These are phyloP conservation scores for Tuber magnatum DNA, from an alignment of 495 filamentous ascomycete species.

Conservation along the genomic window DNA sequence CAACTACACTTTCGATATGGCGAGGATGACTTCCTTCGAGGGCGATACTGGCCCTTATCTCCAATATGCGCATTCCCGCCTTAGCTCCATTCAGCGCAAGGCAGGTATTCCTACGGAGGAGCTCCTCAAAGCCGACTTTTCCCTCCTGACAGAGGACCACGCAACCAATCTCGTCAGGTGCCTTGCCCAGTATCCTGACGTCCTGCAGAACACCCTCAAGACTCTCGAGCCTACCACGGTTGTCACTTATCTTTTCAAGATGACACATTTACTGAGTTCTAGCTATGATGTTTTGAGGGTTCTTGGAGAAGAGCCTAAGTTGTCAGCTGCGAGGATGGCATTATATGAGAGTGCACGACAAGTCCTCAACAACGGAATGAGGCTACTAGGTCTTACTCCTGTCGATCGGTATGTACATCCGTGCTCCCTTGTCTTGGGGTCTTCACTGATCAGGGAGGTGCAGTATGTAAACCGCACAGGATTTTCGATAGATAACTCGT, in stretches of 20 bases:
- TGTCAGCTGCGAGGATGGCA: conserved; percentile 72
- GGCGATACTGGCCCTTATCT: conserved; percentile 64
- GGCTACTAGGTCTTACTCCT: conserved; percentile 67
- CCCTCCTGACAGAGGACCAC: conserved; percentile 54
- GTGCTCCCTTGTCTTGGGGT: background rate
- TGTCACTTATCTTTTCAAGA: conserved; percentile 76
- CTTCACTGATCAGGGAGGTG: background rate
- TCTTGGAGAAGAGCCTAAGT: conserved; percentile 61
- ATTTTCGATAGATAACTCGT: background rate
- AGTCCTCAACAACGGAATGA: conserved; percentile 79
- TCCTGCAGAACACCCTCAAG: conserved; percentile 56
- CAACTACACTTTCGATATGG: conserved; percentile 59
- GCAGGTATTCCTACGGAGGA: conserved; percentile 50
- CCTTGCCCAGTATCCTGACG: conserved; percentile 59
- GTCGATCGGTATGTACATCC: conserved; percentile 50
- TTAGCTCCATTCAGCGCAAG: conserved; percentile 55
- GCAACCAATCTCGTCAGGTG: conserved; percentile 56
- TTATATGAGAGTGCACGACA: conserved; percentile 71
- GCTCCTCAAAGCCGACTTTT: conserved; percentile 52
- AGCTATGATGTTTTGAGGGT: conserved; percentile 77
- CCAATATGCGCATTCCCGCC: conserved; percentile 61
- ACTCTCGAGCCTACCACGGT: conserved; percentile 61
- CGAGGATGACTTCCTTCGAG: conserved; percentile 62
- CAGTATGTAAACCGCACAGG: background rate
- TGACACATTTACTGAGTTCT: conserved; percentile 77